Percentiles rank a stretch among this genome's conserved stretches.
Evolutionary conservation across 352 stramenopile genomes (phyloP).

Genomic region (Globisporangium apiculatum): DNA sequence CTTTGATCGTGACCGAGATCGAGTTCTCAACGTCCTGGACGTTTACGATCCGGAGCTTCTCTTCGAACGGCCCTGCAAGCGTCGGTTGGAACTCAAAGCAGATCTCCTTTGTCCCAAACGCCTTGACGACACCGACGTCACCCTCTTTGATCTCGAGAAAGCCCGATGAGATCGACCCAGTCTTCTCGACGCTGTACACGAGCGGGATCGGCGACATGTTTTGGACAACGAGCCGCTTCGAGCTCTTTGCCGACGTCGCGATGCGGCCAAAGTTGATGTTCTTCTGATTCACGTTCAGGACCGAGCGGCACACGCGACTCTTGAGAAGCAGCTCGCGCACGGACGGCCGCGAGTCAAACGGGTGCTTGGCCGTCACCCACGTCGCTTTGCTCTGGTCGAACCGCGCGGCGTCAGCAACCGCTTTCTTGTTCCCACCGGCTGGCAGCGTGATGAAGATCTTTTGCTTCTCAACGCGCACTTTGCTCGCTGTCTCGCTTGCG

Average conservation of each 20-base stretch:
- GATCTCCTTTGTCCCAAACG: constrained; percentile 85
- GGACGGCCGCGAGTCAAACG: constrained; percentile 70
- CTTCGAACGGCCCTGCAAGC: constrained; percentile 80
- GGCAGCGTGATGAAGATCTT: constrained; percentile 86
- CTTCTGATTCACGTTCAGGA: constrained; percentile 90
- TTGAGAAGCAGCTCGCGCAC: constrained; percentile 83
- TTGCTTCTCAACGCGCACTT: constrained; percentile 77
- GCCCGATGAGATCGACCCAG: constrained; percentile 84
- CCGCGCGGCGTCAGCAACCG: constrained; percentile 43
- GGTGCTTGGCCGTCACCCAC: constrained; percentile 71
- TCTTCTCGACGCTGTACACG: constrained; percentile 86
- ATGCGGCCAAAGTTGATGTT: constrained; percentile 91
- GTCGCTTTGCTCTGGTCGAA: constrained; percentile 51
- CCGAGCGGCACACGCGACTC: constrained; percentile 74
- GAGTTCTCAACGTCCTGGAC: constrained; percentile 87
- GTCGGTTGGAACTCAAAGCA: constrained; percentile 87
- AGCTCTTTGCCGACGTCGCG: constrained; percentile 77
- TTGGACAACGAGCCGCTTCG: constrained; percentile 78
- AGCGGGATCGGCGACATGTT: constrained; percentile 84
- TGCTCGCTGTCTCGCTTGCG: constrained; percentile 34
- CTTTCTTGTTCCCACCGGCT: constrained; percentile 80
- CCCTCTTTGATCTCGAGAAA: constrained; percentile 88
- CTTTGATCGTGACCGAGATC: constrained; percentile 85
- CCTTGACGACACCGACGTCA: constrained; percentile 79
- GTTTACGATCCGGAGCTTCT: constrained; percentile 87